Base-by-base conservation (phyloP, 2,329 filamentous ascomycete genomes). In the Hymenotorrendiella dingleyae region DNA sequence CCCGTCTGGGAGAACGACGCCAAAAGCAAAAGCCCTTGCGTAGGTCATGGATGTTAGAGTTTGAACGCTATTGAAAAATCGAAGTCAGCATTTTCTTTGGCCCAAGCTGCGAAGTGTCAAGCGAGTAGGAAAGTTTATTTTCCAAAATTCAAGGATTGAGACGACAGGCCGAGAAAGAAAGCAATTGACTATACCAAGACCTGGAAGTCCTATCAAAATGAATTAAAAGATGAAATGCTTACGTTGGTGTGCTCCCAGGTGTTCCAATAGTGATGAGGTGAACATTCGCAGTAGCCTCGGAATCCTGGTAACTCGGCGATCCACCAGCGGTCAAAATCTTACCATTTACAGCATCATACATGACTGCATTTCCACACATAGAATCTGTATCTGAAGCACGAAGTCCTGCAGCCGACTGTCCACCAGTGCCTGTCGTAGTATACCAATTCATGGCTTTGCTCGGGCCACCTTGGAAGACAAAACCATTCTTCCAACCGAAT, bases 291-390 rank as follows among this genome's bases (percentile, higher is more conserved):
- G 67, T 68, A 1, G 68, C 68, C 6, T 58, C 46, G n/a, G 61
- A 60, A 38, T 67, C 50, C 21, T 68, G 60, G 49, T 78, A 78
- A 24, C 63, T 60, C 0, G 66, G 60, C 1, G 68, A 59, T 7
- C 75, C 76, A 8, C 76, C 76, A 11, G 67, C 60, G 0, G 72
- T 69, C 2, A 79, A 61, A 23, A 79, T 78, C 56, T 77, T 76
- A 23, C 76, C 76, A 1, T 53, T 55, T 0, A 61, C 56, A 33
- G 74, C 73, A 51, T 80, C 75, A 49, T 72, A 80, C 74, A 80
- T 78, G 47, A 74, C 67, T 4, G 69, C 68, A 36, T 68, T 70
- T 10, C 74, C 77, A 44, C 67, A 70, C 76, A 80, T 80, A 3
- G 73, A 60, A 47, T 77, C 67, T 9, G 65, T 57, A 22, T 69